Evolutionary conservation across 2,329 filamentous ascomycete species (phyloP).

Genomic region (Tolypocladium sp.): DNA sequence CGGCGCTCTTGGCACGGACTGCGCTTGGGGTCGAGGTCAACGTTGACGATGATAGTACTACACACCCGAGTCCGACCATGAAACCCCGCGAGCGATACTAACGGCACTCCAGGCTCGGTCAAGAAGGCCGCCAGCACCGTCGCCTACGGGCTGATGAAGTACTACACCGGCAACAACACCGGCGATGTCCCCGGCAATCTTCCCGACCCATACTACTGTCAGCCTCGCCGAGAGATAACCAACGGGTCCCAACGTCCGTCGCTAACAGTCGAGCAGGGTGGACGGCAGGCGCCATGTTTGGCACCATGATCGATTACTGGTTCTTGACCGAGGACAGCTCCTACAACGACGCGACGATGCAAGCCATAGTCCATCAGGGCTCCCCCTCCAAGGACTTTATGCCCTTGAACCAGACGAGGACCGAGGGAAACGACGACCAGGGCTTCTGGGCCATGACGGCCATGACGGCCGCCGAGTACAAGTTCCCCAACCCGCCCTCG

Average conservation of each 20-base stretch:
- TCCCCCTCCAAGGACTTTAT: conserved; percentile 53
- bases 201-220: conserved; percentile 56
- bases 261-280: conserved; percentile 38
- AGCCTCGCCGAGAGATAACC: conserved; percentile 21
- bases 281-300: conserved; percentile 66
- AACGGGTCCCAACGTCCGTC: not conserved
- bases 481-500: conserved; percentile 58
- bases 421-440: conserved; percentile 64
- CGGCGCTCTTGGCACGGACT: conserved; percentile 4
- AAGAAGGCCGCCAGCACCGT: conserved; percentile 38
- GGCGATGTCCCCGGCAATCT: conserved; percentile 49
- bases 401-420: conserved; percentile 55
- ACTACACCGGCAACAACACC: conserved; percentile 48
- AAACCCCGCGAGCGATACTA: not conserved
- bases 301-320: conserved; percentile 65
- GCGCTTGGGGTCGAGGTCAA: conserved; percentile 20
- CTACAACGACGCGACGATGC: conserved; percentile 51
- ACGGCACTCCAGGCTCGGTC: conserved; percentile 31
- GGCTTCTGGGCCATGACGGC: conserved; percentile 81
- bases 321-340: conserved; percentile 55
- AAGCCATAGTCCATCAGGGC: conserved; percentile 53
- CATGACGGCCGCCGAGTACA: conserved; percentile 69
- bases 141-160: conserved; percentile 37
- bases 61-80: not conserved
- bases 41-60: conserved; percentile 21